Base-by-base conservation (phyloP, 805 yeast genomes). In the Blastobotrys chiropterorum region DNA sequence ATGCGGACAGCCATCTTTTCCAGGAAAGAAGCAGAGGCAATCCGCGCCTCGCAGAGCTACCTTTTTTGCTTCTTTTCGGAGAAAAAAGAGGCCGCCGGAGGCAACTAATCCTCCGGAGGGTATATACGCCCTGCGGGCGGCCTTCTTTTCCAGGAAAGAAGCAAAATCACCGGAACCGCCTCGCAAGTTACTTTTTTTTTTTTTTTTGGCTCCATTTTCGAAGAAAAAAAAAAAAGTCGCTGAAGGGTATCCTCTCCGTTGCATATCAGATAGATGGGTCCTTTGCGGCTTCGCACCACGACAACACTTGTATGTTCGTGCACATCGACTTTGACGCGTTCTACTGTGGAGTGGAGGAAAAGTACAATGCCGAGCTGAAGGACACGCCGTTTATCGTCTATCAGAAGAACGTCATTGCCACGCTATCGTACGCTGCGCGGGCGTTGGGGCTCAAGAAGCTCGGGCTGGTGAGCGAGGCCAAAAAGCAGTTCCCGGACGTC, bases 291-390 rank as follows among this genome's bases (percentile, higher is more conserved):
- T 38, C 15, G 42, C 17, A 38, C 42, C 42, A 38, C 15, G 7
- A 20, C 15, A 40, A 46, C 41, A 43, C 42, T 49, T 16, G 44
- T 7, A 50, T 63, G 52, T 56, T 57, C n/a, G 20, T 62, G 5
- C 58, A 66, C 7, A 45, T 66, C 4, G 70, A 66, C 46, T 53
- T 66, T 46, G 68, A 66, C 43, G 70, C 70, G 5, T 66, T 66
- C 48, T 66, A 66, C 51, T 65, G 69, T 48, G 69, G 59, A 2
- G 70, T 66, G 13, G 70, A 66, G 52, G 61, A 64, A 49, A 58
- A 51, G 20, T 49, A 46, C 15, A 59, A 65, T 48, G 64, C 65
- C 2, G 44, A 57, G 2, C 54, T 66, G 13, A 42, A 45, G 34
- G 57, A 51, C 43, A 45, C 41, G 3, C 66, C 70, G 19, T 66